Base-by-base conservation (phyloP, 768 basidiomycete genomes). In the Pleurotus eryngii region DNA sequence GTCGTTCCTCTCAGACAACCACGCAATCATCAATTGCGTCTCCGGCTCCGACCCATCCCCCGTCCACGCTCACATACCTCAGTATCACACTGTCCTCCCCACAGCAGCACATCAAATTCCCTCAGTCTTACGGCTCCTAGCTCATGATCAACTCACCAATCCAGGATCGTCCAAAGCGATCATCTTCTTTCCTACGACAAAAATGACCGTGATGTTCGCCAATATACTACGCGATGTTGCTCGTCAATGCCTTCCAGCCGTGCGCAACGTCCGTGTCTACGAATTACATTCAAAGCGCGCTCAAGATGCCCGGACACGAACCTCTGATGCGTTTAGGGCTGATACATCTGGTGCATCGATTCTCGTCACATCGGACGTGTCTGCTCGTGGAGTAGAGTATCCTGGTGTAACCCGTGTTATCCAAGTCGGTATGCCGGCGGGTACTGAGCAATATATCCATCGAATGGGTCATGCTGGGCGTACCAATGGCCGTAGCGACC, bases 361-460 rank as follows among this genome's bases (percentile, higher is more conserved):
- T 30, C 81, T 96, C 53, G 77, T 97, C 62, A 89, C 86, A 3
- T 94, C 92, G 1, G 94, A 96, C 62, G 86, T 96, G 4, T 93
- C 91, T 24, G 91, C 92, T 18, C 83, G 92, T 57, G 92, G 92
- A 15, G 82, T 95, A 46, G 92, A 96, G 68, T 96, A 95, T 68
- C 92, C 92, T 5, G 84, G 82, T n/a, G 90, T 95, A 20, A 92
- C 91, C 0, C 85, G 94, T 40, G 89, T 95, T 60, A 89, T 98
- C 61, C 97, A 98, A 68, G 77, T 99, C 49, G 95, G 96, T 50
- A 76, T 90, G 4, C 94, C 96, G 1, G 67, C 72, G 5, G 43
- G 46, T 1, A 70, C 81, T 9, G 87, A 92, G 18, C 81, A 86
- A 61, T 96, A 97, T 67, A 76, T 93, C 49, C 92, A 95, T 63